Percentiles rank a stretch among this genome's conserved stretches.
These are phyloP conservation scores for Triadica sebifera DNA, from an alignment of 345 rosid species.

Conservation along the genomic window DNA sequence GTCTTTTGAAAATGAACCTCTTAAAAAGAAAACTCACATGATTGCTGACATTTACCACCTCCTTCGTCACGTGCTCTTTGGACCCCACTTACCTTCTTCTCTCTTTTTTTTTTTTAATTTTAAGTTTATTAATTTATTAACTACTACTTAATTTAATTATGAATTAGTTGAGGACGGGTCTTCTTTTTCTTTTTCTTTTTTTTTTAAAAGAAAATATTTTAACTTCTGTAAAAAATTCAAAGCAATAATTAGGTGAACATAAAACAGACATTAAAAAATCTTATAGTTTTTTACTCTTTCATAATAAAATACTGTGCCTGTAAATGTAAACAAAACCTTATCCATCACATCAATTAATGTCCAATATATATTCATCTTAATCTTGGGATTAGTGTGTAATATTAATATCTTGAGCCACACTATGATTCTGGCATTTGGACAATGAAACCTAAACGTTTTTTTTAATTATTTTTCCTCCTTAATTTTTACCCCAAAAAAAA, in stretches of 20 bases:
- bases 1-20: background rate
- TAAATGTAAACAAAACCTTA: constrained; percentile 21
- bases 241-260: constrained; percentile 8
- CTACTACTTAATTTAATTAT: background rate
- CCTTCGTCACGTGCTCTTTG: constrained; percentile 58
- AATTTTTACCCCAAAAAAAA: no score
- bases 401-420: background rate
- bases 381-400: constrained; percentile 36
- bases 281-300: no score
- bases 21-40: constrained; percentile 44
- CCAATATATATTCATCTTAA: background rate
- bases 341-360: constrained; percentile 29
- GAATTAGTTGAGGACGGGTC: background rate
- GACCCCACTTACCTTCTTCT: constrained; percentile 24
- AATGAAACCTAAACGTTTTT: background rate
- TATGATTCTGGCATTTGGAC: no score
- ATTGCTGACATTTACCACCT: constrained; percentile 49
- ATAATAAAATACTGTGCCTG: background rate
- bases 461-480: background rate
- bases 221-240: background rate
- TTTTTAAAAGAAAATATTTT: no score
- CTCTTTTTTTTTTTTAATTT: background rate
- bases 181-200: background rate
- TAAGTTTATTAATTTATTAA: background rate
- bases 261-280: no score